Evolutionary conservation across 1,139 yeast species (phyloP).

Genomic region (Geotrichum phurueaensis): DNA sequence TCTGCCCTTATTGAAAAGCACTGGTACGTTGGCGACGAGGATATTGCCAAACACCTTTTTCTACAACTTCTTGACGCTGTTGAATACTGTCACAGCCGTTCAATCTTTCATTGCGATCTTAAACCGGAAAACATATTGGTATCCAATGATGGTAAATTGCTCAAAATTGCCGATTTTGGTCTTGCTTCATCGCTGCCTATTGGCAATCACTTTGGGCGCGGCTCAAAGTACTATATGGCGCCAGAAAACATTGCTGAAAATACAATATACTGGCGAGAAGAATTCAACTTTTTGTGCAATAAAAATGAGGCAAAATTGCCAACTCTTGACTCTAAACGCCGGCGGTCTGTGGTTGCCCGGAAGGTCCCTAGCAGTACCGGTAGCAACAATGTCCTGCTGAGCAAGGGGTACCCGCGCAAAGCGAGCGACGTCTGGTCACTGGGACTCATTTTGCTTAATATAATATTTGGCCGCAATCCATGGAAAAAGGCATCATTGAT

Average conservation of each 20-base stretch:
- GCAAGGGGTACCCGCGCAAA: constrained; percentile 18
- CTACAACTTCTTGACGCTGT: constrained; percentile 70
- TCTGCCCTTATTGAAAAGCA: constrained; percentile 67
- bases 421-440: constrained; percentile 72
- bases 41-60: constrained; percentile 63
- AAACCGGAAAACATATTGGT: constrained; percentile 86
- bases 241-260: constrained; percentile 57
- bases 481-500: constrained; percentile 75
- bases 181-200: constrained; percentile 57
- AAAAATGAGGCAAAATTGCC: not conserved
- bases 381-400: constrained; percentile 12
- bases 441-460: constrained; percentile 72
- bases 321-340: not conserved
- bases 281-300: too few species aligned
- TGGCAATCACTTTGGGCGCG: constrained; percentile 71
- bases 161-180: constrained; percentile 80
- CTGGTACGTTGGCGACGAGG: constrained; percentile 48
- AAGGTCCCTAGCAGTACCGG: not conserved
- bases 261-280: constrained; percentile 32
- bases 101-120: constrained; percentile 80
- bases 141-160: constrained; percentile 51
- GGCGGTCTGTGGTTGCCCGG: not conserved
- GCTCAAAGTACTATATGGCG: constrained; percentile 88
- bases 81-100: constrained; percentile 57
- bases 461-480: constrained; percentile 81